Evolutionary conservation across 768 basidiomycete genomes (phyloP), one percentile per base, ranked within the genome.

Genomic region (Chlorophyllum brunneum): DNA sequence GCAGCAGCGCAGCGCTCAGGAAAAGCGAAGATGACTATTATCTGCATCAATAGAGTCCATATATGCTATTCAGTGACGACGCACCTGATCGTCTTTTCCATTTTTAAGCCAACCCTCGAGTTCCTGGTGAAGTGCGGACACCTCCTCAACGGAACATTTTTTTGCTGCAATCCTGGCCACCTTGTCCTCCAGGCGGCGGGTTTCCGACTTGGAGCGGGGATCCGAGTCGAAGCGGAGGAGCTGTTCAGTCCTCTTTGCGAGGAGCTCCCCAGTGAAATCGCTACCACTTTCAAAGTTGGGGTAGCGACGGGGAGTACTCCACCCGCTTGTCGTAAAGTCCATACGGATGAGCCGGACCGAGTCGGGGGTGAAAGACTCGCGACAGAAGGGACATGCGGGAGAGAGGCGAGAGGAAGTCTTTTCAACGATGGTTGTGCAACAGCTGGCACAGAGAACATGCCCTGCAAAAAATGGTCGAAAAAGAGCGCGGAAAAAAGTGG

Each of bases 101-200:
- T 79, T 71, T 39, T 71, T 73, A 51, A 92, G 67, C 87, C 87
- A 92, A 55, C 82, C 80, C 65, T 88, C 80, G 56, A 92, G 76
- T 70, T 92, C 89, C 63, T 82, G 80, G 70, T 88, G 86, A 57
- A 92, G 79, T 54, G 77, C 71, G 46, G 82, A 80, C 46, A 92
- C 86, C 72, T 92, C 89, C 66, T 91, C 89, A 55, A 92, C 88
- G 33, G 87, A 88, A 70, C 86, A 89, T 77, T 88, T 90, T 80
- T 88, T 88, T 11, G 81, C 79, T 29, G 89, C 89, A 60, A 90
- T 83, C 61, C 77, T 79, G 51, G 83, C 83, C 52, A 92, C 87
- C 68, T 82, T 88, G 69, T 82, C 81, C 69, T 92, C 89, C 51
- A 92, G 74, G 56, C 79, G 71, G 33, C 83, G 83, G 52, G 81